These are phyloP conservation scores for Sicyos baderoa DNA, from an alignment of 306 rosid species.

Conservation along the genomic window DNA sequence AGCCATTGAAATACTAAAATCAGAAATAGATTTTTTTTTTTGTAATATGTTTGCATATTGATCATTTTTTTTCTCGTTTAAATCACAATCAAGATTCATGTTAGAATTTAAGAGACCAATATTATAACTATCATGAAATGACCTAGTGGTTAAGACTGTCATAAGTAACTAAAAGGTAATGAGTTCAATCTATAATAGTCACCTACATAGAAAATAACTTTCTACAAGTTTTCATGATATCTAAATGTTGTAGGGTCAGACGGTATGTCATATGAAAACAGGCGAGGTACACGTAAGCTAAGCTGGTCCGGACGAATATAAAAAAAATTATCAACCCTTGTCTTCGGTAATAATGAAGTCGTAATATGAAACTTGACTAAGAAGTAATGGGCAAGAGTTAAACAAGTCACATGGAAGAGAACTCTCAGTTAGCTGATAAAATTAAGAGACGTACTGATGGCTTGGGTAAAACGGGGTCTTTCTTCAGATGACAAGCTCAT, in stretches of 20 bases:
- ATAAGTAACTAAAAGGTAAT: too few relatives aligned
- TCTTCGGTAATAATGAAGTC: not conserved
- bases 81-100: not conserved
- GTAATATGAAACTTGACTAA: not conserved
- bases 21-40: not conserved
- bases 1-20: not conserved
- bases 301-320: too few relatives aligned
- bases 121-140: too few relatives aligned
- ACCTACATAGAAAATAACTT: too few relatives aligned
- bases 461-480: constrained; percentile 71
- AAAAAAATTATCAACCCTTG: too few relatives aligned
- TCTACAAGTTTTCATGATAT: too few relatives aligned
- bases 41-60: not conserved
- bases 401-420: not conserved
- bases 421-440: constrained; percentile 15
- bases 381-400: not conserved
- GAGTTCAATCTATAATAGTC: too few relatives aligned
- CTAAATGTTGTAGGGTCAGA: too few relatives aligned
- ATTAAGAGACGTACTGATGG: constrained; percentile 49
- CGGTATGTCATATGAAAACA: too few relatives aligned
- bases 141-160: too few relatives aligned
- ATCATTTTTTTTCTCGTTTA: too few relatives aligned
- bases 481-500: constrained; percentile 47
- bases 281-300: too few relatives aligned
- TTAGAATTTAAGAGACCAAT: not conserved